These are phyloP conservation scores for Nepenthes mirabilis DNA, from an alignment of 148 eudicot genomes.

Conservation along the genomic window DNA sequence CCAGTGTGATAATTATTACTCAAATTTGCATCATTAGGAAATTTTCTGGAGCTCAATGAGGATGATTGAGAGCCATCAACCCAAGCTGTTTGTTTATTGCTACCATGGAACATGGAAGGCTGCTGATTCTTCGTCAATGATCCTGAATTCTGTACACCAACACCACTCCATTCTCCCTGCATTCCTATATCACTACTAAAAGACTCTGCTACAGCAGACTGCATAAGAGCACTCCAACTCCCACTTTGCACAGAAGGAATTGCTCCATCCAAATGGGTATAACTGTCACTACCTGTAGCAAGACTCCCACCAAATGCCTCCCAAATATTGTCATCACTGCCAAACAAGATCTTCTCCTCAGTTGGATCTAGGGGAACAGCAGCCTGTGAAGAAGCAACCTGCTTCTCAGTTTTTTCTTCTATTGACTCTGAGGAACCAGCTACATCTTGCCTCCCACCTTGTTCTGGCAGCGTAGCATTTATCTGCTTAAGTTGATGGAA, in stretches of 20 bases:
- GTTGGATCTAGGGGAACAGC: constrained; percentile 69
- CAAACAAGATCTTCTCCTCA: constrained; percentile 82
- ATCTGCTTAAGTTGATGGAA: constrained; percentile 35
- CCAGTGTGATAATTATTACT: constrained; percentile 17
- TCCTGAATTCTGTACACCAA: constrained; percentile 36
- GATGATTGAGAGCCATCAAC: constrained; percentile 21
- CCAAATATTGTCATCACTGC: constrained; percentile 81
- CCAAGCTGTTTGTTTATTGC: constrained; percentile 23
- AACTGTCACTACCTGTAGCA: constrained; percentile 19
- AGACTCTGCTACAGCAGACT: constrained; percentile 91
- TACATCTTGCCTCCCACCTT: constrained; percentile 25
- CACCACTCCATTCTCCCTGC: constrained; percentile 60
- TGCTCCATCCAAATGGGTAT: constrained; percentile 16
- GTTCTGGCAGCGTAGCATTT: constrained; percentile 19
- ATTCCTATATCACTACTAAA: constrained; percentile 35
- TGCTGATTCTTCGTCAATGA: constrained; percentile 23
- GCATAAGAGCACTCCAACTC: constrained; percentile 99
- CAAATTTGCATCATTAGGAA: constrained; percentile 15
- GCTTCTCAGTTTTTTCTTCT: constrained; percentile 25
- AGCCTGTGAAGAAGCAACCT: constrained; percentile 31
- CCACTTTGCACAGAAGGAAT: constrained; percentile 65
- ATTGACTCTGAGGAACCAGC: constrained; percentile 24
- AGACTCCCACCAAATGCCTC: constrained; percentile 69
- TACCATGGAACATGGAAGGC: constrained; percentile 18
- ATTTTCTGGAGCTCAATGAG: constrained; percentile 20